These are phyloP conservation scores for Boechera divaricarpa DNA, from an alignment of 345 rosid species.

Conservation along the genomic window DNA sequence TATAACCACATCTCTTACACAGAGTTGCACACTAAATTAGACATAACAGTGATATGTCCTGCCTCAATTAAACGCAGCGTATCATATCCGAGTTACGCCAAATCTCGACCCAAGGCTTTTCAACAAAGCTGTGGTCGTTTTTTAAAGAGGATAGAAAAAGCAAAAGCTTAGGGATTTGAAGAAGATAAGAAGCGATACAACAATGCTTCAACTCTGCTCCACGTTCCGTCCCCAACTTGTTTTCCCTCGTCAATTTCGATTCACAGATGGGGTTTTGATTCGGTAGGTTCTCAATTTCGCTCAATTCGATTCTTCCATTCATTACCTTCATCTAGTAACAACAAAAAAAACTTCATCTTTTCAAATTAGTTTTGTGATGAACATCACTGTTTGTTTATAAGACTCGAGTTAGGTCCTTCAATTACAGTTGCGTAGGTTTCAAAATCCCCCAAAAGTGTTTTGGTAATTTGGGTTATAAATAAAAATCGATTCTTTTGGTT, in stretches of 20 bases:
- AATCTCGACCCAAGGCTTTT: no score
- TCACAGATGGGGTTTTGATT: constrained; percentile 24
- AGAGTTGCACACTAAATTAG: no score
- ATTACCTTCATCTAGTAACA: no score
- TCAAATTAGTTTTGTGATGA: not conserved
- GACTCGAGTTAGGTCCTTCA: not conserved
- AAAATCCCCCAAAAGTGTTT: not conserved
- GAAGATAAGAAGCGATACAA: constrained; percentile 33
- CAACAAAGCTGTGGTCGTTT: constrained; percentile 18
- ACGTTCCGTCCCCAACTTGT: constrained; percentile 40
- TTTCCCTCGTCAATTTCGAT: constrained; percentile 32
- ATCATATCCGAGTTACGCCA: no score
- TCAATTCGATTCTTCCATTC: not conserved
- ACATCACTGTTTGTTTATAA: not conserved
- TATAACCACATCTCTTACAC: no score
- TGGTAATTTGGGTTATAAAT: not conserved
- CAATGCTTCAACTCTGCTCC: constrained; percentile 52
- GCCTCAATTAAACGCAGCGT: no score
- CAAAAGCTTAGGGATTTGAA: constrained; percentile 29
- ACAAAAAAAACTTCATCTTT: not conserved
- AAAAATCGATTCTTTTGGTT: not conserved
- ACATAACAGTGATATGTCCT: no score
- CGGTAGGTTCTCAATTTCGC: constrained; percentile 30
- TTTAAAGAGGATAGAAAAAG: not conserved
- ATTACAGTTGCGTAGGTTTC: not conserved